Evolutionary conservation across 1,139 yeast species (phyloP).

Genomic region (Lodderomyces metapsilosis): DNA sequence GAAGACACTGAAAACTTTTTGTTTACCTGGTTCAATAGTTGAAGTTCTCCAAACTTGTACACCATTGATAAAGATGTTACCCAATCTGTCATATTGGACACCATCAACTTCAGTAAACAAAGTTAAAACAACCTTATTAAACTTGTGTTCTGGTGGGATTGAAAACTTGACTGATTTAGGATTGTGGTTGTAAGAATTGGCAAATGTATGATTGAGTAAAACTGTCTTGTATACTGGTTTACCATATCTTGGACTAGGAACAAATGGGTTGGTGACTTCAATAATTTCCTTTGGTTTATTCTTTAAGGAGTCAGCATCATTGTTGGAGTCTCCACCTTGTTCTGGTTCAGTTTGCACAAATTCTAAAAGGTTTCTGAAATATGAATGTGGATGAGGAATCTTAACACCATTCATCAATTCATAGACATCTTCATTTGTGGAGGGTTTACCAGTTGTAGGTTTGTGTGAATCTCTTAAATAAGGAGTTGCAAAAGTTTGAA

Average conservation of each 20-base stretch:
- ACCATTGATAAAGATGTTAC: constrained; percentile 64
- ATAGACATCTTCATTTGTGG: constrained; percentile 7
- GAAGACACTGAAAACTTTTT: constrained; percentile 42
- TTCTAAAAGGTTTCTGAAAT: constrained; percentile 9
- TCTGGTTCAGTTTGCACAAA: constrained; percentile 4
- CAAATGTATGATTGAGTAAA: constrained; percentile 36
- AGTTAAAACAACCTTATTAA: constrained; percentile 60
- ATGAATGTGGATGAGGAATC: constrained; percentile 6
- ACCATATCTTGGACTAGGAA: constrained; percentile 29
- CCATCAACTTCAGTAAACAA: constrained; percentile 62
- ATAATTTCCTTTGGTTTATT: constrained; percentile 18
- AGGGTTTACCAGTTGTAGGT: background rate
- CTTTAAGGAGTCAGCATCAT: background rate
- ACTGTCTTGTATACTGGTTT: constrained; percentile 23
- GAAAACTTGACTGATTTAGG: constrained; percentile 28
- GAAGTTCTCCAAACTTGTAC: constrained; percentile 81
- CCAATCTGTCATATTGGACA: constrained; percentile 74
- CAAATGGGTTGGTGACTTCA: constrained; percentile 30
- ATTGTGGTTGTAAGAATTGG: constrained; percentile 34
- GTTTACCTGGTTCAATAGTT: constrained; percentile 74
- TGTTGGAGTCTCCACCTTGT: background rate
- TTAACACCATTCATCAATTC: constrained; percentile 5
- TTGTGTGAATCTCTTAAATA: background rate
- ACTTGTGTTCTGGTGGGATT: constrained; percentile 35
- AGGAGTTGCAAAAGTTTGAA: background rate